Percentiles rank a stretch among this genome's conserved stretches.
Conservation (phyloP, 1,284 basidiomycete genomes). For the Tremellales sp. region DNA sequence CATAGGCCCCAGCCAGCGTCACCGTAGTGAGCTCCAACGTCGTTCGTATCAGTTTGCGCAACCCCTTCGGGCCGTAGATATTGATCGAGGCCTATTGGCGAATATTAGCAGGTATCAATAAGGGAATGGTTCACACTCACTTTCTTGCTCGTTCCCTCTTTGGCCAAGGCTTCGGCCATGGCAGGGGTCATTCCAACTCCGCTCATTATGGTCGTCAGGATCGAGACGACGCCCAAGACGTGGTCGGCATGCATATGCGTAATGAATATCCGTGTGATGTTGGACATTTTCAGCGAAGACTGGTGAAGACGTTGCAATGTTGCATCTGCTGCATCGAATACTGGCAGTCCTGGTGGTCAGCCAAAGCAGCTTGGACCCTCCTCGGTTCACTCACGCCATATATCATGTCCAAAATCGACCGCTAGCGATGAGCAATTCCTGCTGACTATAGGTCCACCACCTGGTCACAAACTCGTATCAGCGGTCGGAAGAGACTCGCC, state of each 20-base stretch:
- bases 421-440: conserved; percentile 48
- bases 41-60: conserved; percentile 72
- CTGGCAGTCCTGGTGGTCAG: conserved; percentile 45
- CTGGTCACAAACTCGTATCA: conserved; percentile 15
- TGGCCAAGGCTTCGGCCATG: conserved; percentile 26
- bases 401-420: conserved; percentile 46
- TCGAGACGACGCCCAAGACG: conserved; percentile 70
- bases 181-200: conserved; percentile 48
- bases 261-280: conserved; percentile 71
- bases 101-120: conserved; percentile 1
- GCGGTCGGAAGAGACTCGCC: not conserved
- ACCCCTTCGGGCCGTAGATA: conserved; percentile 76
- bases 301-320: conserved; percentile 74
- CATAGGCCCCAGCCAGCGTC: conserved; percentile 62
- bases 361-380: not conserved
- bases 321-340: conserved; percentile 84
- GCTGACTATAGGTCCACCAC: conserved; percentile 45
- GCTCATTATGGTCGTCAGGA: conserved; percentile 63
- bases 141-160: conserved; percentile 35
- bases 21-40: conserved; percentile 67
- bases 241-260: conserved; percentile 91
- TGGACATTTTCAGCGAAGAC: conserved; percentile 59
- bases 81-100: conserved; percentile 59
- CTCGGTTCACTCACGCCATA: conserved; percentile 40
- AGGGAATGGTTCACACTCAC: conserved; percentile 13